Percentiles rank a stretch among this genome's conserved stretches.
Evolutionary conservation across 2,329 filamentous ascomycete genomes (phyloP).

Genomic region (Diaporthe sp.): DNA sequence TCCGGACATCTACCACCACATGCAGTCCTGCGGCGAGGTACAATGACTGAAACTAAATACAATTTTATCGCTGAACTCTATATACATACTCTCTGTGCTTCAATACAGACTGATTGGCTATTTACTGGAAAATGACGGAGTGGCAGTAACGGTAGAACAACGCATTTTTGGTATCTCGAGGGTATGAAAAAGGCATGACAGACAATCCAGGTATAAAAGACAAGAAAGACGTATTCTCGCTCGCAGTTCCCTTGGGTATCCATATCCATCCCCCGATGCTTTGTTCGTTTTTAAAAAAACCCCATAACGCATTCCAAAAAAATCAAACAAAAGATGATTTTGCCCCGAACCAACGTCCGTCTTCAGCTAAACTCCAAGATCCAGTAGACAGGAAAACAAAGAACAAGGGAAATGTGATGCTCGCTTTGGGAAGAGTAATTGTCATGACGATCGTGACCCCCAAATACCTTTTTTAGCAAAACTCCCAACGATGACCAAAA

Average conservation of each 20-base stretch:
- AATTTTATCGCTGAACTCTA: not conserved
- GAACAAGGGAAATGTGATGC: slow-evolving; percentile 14
- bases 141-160: not conserved
- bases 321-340: not conserved
- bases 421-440: slow-evolving; percentile 7
- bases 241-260: slow-evolving; percentile 23
- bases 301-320: not conserved
- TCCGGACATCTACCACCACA: not conserved
- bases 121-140: not conserved
- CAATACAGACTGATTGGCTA: not conserved
- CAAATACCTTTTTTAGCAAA: not conserved
- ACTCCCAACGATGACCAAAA: slow-evolving; percentile 8
- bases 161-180: slow-evolving; percentile 20
- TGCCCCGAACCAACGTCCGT: not conserved
- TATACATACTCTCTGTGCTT: not conserved
- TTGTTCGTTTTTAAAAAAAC: not conserved
- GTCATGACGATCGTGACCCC: not conserved
- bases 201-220: slow-evolving; percentile 11
- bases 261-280: not conserved
- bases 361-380: slow-evolving; percentile 15
- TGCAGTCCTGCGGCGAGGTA: not conserved
- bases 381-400: not conserved
- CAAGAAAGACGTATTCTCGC: not conserved
- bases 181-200: slow-evolving; percentile 16
- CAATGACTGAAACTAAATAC: not conserved